Evolutionary conservation across 495 filamentous ascomycete genomes (phyloP).

Genomic region (Aspergillus conjunctus): DNA sequence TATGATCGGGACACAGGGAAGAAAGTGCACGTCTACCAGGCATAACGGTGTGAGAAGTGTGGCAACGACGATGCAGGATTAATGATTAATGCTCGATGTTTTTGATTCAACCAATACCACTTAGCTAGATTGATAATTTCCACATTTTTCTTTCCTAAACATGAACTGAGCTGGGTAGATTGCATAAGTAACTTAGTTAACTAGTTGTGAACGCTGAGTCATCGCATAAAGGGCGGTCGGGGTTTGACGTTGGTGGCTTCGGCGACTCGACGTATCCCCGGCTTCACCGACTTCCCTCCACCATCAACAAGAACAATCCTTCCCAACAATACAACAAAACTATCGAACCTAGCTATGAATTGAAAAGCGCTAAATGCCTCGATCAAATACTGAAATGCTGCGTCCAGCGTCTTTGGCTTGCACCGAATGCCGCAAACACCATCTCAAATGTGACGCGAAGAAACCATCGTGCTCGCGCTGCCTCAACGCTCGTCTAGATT

Average conservation of each 20-base stretch:
- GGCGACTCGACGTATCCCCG: not conserved
- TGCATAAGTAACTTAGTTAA: too few species aligned
- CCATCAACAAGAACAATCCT: too few species aligned
- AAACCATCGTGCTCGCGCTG: conserved; percentile 43
- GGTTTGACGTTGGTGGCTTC: not conserved
- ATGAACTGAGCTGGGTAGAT: not conserved
- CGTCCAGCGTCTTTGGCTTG: conserved; percentile 38
- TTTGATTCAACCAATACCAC: too few species aligned
- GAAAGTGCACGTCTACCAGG: conserved; percentile 35
- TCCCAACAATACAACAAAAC: too few species aligned
- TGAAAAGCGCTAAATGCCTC: too few species aligned
- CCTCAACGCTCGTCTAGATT: conserved; percentile 30
- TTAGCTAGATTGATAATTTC: not conserved
- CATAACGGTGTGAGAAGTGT: conserved; percentile 11
- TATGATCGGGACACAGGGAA: conserved; percentile 71
- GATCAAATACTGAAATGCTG: not conserved
- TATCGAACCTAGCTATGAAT: too few species aligned
- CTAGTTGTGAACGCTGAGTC: not conserved
- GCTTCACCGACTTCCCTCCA: too few species aligned
- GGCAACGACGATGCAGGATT: not conserved
- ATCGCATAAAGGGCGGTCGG: not conserved
- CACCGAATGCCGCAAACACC: conserved; percentile 47
- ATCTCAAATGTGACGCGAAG: conserved; percentile 45
- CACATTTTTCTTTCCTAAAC: not conserved
- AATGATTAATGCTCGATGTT: conserved; percentile 1